A percentile compares a stretch with the other conserved stretches of the same genome.
phyloP scores from a whole-genome alignment of 2,329 filamentous ascomycete genomes.

The Pleomassaria siparia region DNA sequence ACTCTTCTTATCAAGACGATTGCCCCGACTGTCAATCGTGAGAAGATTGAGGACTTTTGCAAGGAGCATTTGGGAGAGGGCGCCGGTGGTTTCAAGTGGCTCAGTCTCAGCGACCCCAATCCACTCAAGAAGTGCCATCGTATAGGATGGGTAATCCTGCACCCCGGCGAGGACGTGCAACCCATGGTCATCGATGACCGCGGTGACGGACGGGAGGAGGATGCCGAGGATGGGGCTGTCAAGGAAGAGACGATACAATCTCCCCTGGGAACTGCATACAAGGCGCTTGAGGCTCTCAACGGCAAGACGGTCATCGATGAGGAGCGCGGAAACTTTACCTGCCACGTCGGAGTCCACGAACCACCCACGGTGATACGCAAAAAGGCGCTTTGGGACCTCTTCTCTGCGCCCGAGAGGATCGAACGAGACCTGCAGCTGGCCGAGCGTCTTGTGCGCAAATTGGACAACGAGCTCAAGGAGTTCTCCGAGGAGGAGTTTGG shows the following conservation, averaged over 20 bases:
- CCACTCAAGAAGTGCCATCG: conserved; percentile 95
- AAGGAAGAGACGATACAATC: conserved; percentile 49
- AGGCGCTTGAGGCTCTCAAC: conserved; percentile 90
- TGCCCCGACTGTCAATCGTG: conserved; percentile 89
- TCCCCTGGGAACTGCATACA: conserved; percentile 67
- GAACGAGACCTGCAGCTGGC: conserved; percentile 86
- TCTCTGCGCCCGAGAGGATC: conserved; percentile 90
- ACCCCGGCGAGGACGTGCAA: conserved; percentile 69
- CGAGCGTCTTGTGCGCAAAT: conserved; percentile 76
- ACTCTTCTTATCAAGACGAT: conserved; percentile 98
- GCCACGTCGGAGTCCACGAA: conserved; percentile 94
- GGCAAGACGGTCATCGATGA: conserved; percentile 97
- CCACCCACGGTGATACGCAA: conserved; percentile 83
- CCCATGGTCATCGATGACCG: conserved; percentile 64
- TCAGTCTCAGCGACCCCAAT: conserved; percentile 95
- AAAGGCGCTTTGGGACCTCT: conserved; percentile 95
- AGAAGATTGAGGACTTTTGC: conserved; percentile 91
- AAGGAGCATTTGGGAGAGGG: conserved; percentile 90
- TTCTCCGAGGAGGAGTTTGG: conserved; percentile 54
- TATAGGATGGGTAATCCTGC: conserved; percentile 97
- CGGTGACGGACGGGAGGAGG: conserved; percentile 72
- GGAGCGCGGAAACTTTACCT: conserved; percentile 91
- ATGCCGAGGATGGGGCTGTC: conserved; percentile 59
- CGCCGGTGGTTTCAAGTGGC: conserved; percentile 90
- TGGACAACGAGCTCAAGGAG: conserved; percentile 80